Percentiles rank a stretch among this genome's conserved stretches.
Evolutionary conservation across 73 alveolate species (phyloP).

Genomic region (Symbiodinium natans): DNA sequence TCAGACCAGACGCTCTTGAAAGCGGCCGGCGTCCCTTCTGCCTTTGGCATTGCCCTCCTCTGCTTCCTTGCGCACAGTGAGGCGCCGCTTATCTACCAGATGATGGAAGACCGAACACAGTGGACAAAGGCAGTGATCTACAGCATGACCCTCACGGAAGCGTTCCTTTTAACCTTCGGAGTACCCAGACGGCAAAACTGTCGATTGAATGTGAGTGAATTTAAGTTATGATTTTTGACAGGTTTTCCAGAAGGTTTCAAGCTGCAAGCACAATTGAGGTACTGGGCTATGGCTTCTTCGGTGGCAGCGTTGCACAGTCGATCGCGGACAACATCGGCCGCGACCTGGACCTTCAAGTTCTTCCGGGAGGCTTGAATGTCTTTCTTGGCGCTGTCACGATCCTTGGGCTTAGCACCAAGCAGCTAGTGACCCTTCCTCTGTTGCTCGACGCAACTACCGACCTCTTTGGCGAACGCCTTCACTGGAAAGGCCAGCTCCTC

Average conservation of each 20-base stretch:
- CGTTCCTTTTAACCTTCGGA: slow-evolving; percentile 49
- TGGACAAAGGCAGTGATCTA: slow-evolving; percentile 75
- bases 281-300: no score
- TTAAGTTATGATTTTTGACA: no score
- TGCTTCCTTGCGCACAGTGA: slow-evolving; percentile 92
- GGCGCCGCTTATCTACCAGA: slow-evolving; percentile 69
- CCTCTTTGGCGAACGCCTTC: slow-evolving; percentile 60
- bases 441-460: slow-evolving; percentile 83
- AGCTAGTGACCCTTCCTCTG: slow-evolving; percentile 69
- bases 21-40: slow-evolving; percentile 70
- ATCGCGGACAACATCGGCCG: slow-evolving; percentile 89
- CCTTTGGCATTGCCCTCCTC: slow-evolving; percentile 78
- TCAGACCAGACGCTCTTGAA: slow-evolving; percentile 59
- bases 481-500: slow-evolving; percentile 32
- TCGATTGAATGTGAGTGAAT: no score
- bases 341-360: slow-evolving; percentile 39
- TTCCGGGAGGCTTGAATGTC: slow-evolving; percentile 57
- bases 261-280: no score
- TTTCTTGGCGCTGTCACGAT: slow-evolving; percentile 61
- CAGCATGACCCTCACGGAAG: slow-evolving; percentile 91
- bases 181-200: no score
- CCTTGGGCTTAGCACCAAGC: slow-evolving; percentile 67
- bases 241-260: no score
- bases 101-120: slow-evolving; percentile 74
- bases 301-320: slow-evolving; percentile 83